Evolutionary conservation across 2,329 filamentous ascomycete species (phyloP).

Genomic region (Trichophyton rubrum): DNA sequence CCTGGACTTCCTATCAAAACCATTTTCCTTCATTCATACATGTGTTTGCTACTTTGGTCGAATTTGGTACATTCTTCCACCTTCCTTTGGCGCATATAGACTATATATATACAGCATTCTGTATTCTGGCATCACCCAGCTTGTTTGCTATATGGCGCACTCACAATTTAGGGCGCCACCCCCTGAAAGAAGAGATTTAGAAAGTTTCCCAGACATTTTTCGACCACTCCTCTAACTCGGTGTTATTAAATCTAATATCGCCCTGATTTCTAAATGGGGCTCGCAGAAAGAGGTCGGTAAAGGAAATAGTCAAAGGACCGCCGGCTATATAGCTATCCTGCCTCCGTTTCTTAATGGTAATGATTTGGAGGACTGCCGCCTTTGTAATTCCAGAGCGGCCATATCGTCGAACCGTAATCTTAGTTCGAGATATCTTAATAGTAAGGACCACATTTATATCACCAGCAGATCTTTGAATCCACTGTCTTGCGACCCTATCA

Average conservation of each 20-base stretch:
- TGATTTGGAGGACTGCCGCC: background rate
- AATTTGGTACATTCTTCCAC: background rate
- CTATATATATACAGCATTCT: background rate
- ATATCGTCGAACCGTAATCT: background rate
- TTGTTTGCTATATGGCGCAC: background rate
- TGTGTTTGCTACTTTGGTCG: background rate
- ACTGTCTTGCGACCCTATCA: background rate
- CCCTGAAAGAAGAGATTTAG: background rate
- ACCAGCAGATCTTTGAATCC: constrained; percentile 1
- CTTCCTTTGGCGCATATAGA: background rate
- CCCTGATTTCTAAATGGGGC: background rate
- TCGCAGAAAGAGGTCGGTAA: constrained; percentile 6
- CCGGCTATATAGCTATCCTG: background rate
- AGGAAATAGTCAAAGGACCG: constrained; percentile 5
- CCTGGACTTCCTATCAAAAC: background rate
- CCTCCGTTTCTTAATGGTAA: background rate
- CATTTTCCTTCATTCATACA: background rate
- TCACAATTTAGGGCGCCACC: background rate
- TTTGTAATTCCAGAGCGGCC: background rate
- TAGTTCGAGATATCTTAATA: constrained; percentile 1
- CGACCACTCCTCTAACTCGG: background rate
- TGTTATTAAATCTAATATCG: background rate
- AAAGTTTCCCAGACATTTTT: background rate
- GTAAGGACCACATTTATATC: constrained; percentile 2
- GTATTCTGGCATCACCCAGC: background rate